Conservation (phyloP, 805 yeast species). For the Nakazawaea wickerhamii region DNA sequence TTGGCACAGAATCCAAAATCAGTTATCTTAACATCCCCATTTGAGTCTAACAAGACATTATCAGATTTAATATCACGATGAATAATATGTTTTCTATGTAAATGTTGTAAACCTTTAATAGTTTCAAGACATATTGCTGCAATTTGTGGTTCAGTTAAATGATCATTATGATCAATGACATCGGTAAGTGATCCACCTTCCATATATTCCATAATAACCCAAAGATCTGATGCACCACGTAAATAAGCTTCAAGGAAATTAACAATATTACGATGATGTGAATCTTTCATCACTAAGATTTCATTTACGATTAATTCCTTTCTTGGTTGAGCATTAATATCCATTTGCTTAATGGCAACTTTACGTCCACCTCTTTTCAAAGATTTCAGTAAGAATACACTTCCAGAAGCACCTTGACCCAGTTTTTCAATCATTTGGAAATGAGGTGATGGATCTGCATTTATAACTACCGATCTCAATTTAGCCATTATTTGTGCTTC, state of each 20-base stretch:
- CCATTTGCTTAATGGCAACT: slow-evolving; percentile 97
- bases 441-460: slow-evolving; percentile 78
- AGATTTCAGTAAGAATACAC: slow-evolving; percentile 81
- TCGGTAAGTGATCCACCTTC: slow-evolving; percentile 98
- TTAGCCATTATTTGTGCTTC: slow-evolving; percentile 84
- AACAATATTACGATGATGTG: slow-evolving; percentile 91
- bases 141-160: slow-evolving; percentile 80
- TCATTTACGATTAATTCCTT: slow-evolving; percentile 95
- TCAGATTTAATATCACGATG: slow-evolving; percentile 98
- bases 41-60: slow-evolving; percentile 76
- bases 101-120: slow-evolving; percentile 81
- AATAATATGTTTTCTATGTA: slow-evolving; percentile 88
- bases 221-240: slow-evolving; percentile 71
- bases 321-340: slow-evolving; percentile 82
- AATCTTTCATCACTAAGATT: slow-evolving; percentile 93
- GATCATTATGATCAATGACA: slow-evolving; percentile 83
- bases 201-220: slow-evolving; percentile 99
- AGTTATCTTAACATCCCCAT: slow-evolving; percentile 87
- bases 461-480: slow-evolving; percentile 74
- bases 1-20: slow-evolving; percentile 97
- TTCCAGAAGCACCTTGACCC: slow-evolving; percentile 98
- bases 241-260: slow-evolving; percentile 89
- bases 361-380: slow-evolving; percentile 49
- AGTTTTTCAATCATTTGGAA: slow-evolving; percentile 77
- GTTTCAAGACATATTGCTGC: slow-evolving; percentile 90